Evolutionary conservation across 129 eudicot species (phyloP), one percentile per base, ranked within the genome.

Genomic region (Lactuca saligna): DNA sequence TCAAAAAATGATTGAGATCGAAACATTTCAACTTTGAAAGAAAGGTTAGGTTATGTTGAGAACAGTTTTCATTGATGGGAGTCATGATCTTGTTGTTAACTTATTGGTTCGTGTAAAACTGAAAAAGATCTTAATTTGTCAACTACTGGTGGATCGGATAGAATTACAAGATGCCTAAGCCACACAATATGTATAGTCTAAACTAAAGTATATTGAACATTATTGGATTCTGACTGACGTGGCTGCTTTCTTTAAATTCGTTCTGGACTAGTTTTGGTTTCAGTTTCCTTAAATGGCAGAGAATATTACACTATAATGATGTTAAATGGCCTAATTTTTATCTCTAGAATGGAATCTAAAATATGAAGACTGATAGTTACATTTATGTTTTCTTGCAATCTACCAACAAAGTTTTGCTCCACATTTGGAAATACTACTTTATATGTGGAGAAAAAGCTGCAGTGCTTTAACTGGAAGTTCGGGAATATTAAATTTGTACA

Each of bases 331-430:
- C 3, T 54, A 54, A 68, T 11, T 37, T 14, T 17, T 69, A n/a
- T 35, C 15, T 69, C 54, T 42, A 41, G 65, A 69, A 41, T 69
- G 74, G 31, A 69, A 69, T 38, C 16, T 69, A 69, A 69, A 65
- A 5, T 41, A 16, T 17, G 8, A 56, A 57, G 29, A 35, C 10
- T 70, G 46, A 41, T 69, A 57, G 31, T 57, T 55, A 6, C 54
- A 55, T 12, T 20, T 11, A 13, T 20, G 2, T 55, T 55, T 39
- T 20, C 8, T 54, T 13, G 13, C 37, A 39, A n/a, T 54, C 6
- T 10, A n/a, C 9, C 9, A 63, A 20, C 42, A 14, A 57, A 57
- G 10, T 32, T 12, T 15, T 58, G 62, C 66, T 75, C 38, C 44
- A 32, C 20, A 54, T 49, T 61, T 58, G 25, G 62, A 38, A 49